Evolutionary conservation across 495 filamentous ascomycete genomes (phyloP).

Genomic region (Penicillium lividum): DNA sequence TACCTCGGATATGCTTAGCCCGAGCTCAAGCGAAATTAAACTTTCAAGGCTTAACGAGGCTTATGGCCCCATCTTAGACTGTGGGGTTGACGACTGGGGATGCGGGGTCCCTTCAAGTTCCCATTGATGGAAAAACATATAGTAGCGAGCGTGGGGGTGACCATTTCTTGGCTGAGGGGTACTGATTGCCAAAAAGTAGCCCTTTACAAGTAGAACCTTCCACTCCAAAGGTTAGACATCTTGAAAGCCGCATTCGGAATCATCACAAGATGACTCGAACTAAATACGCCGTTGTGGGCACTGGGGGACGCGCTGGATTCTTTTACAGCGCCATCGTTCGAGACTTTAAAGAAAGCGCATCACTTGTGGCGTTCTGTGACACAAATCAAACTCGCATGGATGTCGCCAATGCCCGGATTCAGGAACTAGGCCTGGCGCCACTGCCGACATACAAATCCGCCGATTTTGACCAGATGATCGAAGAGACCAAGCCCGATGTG

Average conservation of each 20-base stretch:
- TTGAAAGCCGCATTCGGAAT: neutral
- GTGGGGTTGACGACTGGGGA: neutral
- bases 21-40: neutral
- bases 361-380: conserved; percentile 49
- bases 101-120: neutral
- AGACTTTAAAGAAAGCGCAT: conserved; percentile 47
- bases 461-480: conserved; percentile 57
- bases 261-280: conserved; percentile 11
- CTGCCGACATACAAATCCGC: conserved; percentile 52
- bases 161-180: conserved; percentile 17
- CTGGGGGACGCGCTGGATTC: conserved; percentile 42
- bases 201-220: neutral
- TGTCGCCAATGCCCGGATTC: conserved; percentile 29
- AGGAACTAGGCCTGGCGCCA: conserved; percentile 18
- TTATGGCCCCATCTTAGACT: neutral
- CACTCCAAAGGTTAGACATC: neutral
- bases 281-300: conserved; percentile 36
- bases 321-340: conserved; percentile 56
- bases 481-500: conserved; percentile 53
- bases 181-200: neutral
- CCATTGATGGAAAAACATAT: conserved; percentile 20
- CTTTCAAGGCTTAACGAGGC: neutral
- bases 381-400: conserved; percentile 35
- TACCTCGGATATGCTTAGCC: neutral
- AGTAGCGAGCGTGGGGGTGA: neutral